Percentiles rank a stretch among this genome's conserved stretches.
Evolutionary conservation across 495 filamentous ascomycete species (phyloP).

Genomic region (Neurospora sp.): DNA sequence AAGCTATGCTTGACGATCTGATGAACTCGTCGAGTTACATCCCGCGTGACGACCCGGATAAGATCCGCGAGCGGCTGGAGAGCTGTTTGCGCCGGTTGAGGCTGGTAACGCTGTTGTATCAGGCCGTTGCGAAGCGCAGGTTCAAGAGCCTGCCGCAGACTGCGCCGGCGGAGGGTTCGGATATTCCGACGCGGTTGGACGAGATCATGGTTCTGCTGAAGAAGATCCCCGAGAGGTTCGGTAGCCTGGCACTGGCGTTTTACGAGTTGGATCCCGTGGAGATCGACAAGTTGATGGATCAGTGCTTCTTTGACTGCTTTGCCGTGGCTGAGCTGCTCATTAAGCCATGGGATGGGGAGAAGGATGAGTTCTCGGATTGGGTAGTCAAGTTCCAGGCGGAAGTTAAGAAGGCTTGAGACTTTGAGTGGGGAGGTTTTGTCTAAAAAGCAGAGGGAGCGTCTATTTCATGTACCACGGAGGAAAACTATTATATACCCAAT

Average conservation of each 20-base stretch:
- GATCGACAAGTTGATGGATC: constrained; percentile 37
- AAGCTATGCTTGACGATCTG: constrained; percentile 42
- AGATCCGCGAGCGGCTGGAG: constrained; percentile 47
- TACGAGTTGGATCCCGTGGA: constrained; percentile 39
- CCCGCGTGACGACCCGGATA: constrained; percentile 43
- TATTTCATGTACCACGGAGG: neutral
- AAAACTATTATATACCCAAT: neutral
- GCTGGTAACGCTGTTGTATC: constrained; percentile 47
- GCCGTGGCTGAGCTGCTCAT: constrained; percentile 34
- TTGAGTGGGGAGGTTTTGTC: neutral
- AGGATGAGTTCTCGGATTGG: constrained; percentile 41
- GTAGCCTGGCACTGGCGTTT: constrained; percentile 33
- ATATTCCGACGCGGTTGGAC: constrained; percentile 29
- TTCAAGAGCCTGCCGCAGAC: constrained; percentile 41
- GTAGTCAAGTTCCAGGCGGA: constrained; percentile 37
- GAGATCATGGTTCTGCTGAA: constrained; percentile 33
- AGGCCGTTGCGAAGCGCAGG: constrained; percentile 50
- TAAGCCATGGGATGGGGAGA: constrained; percentile 31
- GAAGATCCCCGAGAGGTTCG: constrained; percentile 31
- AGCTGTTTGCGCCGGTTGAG: constrained; percentile 45
- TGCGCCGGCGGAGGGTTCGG: constrained; percentile 16
- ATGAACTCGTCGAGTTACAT: constrained; percentile 47
- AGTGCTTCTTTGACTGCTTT: constrained; percentile 39
- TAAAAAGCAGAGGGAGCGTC: neutral
- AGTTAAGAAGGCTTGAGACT: constrained; percentile 28